phyloP scores from a whole-genome alignment of 305 asterid species.

The Petunia hybrid region DNA sequence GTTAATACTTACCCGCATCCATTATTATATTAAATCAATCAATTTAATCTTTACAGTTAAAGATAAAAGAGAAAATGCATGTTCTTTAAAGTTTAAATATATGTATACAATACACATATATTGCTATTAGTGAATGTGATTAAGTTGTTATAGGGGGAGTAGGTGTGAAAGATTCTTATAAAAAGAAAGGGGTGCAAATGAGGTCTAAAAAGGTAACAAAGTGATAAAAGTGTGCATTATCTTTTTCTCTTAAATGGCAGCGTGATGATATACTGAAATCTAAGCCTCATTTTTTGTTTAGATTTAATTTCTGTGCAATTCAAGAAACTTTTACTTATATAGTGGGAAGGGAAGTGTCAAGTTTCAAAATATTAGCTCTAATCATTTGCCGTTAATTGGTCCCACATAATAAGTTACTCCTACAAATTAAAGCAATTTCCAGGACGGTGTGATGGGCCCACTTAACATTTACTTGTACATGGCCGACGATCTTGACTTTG shows the following conservation, averaged over 20 bases:
- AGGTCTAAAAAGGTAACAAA: not conserved
- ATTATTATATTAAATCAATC: too few relatives aligned
- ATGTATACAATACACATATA: too few relatives aligned
- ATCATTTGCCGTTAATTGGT: not conserved
- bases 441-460: slow-evolving; percentile 24
- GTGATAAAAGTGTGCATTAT: not conserved
- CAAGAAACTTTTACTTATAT: not conserved
- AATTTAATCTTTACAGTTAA: too few relatives aligned
- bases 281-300: not conserved
- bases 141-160: not conserved
- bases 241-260: not conserved
- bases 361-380: not conserved
- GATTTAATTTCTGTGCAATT: not conserved
- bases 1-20: too few relatives aligned
- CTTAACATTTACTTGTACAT: not conserved
- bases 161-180: not conserved
- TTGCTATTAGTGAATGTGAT: too few relatives aligned
- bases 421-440: not conserved
- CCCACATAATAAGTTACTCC: slow-evolving; percentile 1
- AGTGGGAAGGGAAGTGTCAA: not conserved
- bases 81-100: too few relatives aligned
- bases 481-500: slow-evolving; percentile 29
- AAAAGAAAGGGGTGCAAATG: not conserved
- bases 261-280: not conserved
- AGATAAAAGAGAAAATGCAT: too few relatives aligned